These are phyloP conservation scores for Cyclotella choctawhatcheeana DNA, from an alignment of 108 stramenopile genomes.

Conservation along the genomic window DNA sequence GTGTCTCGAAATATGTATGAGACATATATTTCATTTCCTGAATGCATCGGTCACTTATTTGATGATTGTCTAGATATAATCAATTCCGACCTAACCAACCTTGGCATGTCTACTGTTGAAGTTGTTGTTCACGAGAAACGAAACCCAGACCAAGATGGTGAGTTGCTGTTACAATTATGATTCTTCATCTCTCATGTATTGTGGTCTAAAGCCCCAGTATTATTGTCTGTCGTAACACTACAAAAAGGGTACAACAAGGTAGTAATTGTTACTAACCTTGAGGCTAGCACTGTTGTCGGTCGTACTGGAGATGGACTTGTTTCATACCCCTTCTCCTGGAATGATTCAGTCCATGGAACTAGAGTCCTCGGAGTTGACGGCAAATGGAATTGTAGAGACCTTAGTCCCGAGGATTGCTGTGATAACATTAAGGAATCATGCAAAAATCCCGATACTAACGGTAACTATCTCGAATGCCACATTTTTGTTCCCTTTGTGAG, in stretches of 20 bases:
- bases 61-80: conserved; percentile 30
- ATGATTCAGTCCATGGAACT: conserved; percentile 17
- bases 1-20: conserved; percentile 28
- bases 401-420: conserved; percentile 33
- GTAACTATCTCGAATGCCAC: conserved; percentile 42
- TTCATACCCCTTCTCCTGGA: conserved; percentile 37
- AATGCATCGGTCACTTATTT: conserved; percentile 23
- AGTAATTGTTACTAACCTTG: conserved; percentile 29
- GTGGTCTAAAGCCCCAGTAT: too few species aligned
- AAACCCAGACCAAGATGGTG: conserved; percentile 19
- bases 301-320: conserved; percentile 30
- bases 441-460: conserved; percentile 16
- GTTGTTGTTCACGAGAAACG: conserved; percentile 45
- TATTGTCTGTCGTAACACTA: too few species aligned
- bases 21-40: conserved; percentile 38
- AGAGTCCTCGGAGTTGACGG: conserved; percentile 38
- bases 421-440: conserved; percentile 16
- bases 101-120: conserved; percentile 27
- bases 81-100: conserved; percentile 3
- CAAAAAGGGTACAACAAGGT: conserved; percentile 42
- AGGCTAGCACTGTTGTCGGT: conserved; percentile 23
- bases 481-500: conserved; percentile 40
- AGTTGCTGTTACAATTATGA: not conserved
- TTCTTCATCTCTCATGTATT: not conserved
- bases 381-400: conserved; percentile 30